Evolutionary conservation across 2,329 filamentous ascomycete species (phyloP), one percentile per base, ranked within the genome.

Genomic region (Aspergillus sp.): DNA sequence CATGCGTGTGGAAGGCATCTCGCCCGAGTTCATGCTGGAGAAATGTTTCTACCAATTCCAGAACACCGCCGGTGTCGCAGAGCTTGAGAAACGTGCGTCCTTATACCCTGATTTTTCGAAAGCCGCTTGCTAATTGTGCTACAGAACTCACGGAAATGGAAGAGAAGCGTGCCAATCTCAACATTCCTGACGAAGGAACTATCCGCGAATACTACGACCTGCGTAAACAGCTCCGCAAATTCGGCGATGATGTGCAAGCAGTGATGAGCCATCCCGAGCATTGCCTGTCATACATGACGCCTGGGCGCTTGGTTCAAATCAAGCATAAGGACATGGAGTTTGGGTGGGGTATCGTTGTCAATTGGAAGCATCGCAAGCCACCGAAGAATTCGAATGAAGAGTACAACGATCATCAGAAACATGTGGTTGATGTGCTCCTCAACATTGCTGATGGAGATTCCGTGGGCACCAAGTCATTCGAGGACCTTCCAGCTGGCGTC

Each of bases 31-130:
- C 72, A 99, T 99, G 95, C 82, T 99, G n/a, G 93, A 98, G 80
- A 87, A 90, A 67, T 99, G 95, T 73, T 99, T 99, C 81, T 96
- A 91, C 76, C 95, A 99, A 76, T 99, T 99, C 79, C 95, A 99
- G 75, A 98, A 96, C 70, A 91, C 91, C 2, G 91, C 94, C 10
- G 92, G 90, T 67, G 92, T 97, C 8, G 90, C 91, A 19, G 83
- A 84, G 12, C 78, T 98, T 21, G 95, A 99, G 77, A 91, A 91
- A 74, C 76, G 80, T 81, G 72, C 61, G 72, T 70, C 30, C 45
- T 19, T 17, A 6, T 38, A 30, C 17, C 8, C n/a, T 12, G 21
- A 10, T 25, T 17, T 6, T 15, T 1, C n/a, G 38, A n/a, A 5
- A 10, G 8, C n/a, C 30, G 25, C 17, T 30, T 62, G 49, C 71